These are phyloP conservation scores for Cyberlindnera sargentensis DNA, from an alignment of 805 yeast genomes.

Conservation along the genomic window DNA sequence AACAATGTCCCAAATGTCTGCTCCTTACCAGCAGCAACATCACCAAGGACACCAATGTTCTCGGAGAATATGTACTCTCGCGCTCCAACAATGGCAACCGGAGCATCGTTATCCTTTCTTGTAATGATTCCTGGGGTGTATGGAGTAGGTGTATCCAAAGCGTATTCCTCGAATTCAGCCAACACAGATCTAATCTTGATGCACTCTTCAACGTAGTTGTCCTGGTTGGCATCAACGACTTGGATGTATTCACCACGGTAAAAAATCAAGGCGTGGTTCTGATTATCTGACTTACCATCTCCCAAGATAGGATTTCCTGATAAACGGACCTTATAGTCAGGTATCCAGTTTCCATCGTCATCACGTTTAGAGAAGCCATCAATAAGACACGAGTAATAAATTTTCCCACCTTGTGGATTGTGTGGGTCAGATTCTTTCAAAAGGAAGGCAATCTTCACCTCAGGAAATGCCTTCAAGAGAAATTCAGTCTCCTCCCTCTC, in stretches of 20 bases:
- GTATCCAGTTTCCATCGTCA: conserved; percentile 51
- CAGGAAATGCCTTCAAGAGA: conserved; percentile 68
- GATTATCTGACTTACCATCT: conserved; percentile 95
- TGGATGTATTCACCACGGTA: conserved; percentile 93
- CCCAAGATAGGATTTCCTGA: conserved; percentile 95
- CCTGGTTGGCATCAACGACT: conserved; percentile 94
- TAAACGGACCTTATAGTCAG: conserved; percentile 58
- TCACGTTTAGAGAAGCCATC: conserved; percentile 50
- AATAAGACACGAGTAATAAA: conserved; percentile 60
- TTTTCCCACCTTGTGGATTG: conserved; percentile 22
- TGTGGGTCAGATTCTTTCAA: conserved; percentile 33
- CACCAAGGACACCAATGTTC: conserved; percentile 87
- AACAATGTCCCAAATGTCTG: conserved; percentile 95
- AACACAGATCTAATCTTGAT: conserved; percentile 80
- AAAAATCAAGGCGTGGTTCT: conserved; percentile 79
- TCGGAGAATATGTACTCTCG: conserved; percentile 93
- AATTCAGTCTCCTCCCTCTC: conserved; percentile 66
- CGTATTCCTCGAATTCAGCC: conserved; percentile 85
- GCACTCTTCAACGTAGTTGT: conserved; percentile 91
- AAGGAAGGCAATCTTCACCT: conserved; percentile 47
- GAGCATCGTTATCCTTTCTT: conserved; percentile 29
- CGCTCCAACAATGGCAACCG: conserved; percentile 92
- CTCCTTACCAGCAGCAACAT: conserved; percentile 95
- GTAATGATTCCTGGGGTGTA: conserved; percentile 53
- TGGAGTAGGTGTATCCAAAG: conserved; percentile 41